Conservation (phyloP, 768 basidiomycete genomes). For the Nevesoporus exiguus region DNA sequence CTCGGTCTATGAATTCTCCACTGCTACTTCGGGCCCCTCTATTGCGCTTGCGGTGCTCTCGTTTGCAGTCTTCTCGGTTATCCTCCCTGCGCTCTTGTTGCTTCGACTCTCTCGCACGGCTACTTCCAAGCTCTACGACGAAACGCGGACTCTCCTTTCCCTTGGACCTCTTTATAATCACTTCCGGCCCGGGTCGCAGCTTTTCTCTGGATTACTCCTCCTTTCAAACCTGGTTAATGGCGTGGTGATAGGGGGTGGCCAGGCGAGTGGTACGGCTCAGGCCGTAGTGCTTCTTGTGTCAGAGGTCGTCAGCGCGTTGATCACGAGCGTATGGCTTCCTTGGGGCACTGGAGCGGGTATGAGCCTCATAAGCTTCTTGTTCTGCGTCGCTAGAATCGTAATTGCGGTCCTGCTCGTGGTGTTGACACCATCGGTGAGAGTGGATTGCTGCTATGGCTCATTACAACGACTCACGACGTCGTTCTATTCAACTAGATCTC, state of each 20-base stretch:
- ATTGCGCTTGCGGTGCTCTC: constrained; percentile 79
- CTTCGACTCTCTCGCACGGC: constrained; percentile 76
- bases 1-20: constrained; percentile 63
- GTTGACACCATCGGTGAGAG: constrained; percentile 78
- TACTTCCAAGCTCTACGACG: constrained; percentile 90
- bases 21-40: constrained; percentile 49
- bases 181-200: constrained; percentile 86
- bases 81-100: constrained; percentile 71
- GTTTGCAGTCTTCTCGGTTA: constrained; percentile 75
- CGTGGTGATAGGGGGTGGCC: constrained; percentile 83
- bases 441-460: not conserved
- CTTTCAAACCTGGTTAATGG: constrained; percentile 80
- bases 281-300: constrained; percentile 86
- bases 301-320: constrained; percentile 82
- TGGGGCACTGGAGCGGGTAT: constrained; percentile 97
- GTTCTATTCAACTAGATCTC: constrained; percentile 55
- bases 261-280: constrained; percentile 87
- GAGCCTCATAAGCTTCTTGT: constrained; percentile 92
- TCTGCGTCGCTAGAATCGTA: constrained; percentile 87
- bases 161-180: constrained; percentile 94
- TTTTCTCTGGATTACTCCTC: constrained; percentile 82
- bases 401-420: constrained; percentile 89
- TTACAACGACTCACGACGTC: constrained; percentile 10
- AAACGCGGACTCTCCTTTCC: constrained; percentile 85
- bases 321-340: constrained; percentile 92